Evolutionary conservation across 2,329 filamentous ascomycete genomes (phyloP), one percentile per base, ranked within the genome.

Genomic region (Fusarium lateritium): DNA sequence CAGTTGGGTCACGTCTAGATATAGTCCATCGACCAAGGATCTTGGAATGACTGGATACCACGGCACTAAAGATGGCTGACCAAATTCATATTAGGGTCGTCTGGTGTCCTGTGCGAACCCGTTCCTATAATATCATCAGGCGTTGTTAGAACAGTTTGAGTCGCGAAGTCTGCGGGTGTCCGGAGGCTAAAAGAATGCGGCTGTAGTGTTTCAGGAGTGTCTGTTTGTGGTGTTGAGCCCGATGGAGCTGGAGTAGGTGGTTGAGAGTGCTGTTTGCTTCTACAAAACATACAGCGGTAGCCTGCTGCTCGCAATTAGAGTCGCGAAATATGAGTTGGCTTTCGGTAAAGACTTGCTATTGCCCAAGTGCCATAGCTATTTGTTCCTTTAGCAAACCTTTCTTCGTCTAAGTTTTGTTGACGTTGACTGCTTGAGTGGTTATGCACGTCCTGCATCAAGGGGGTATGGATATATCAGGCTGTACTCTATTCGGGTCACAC

Each of bases 151-250:
- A 50, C 21, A 31, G 52, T 22, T 26, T 55, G 22, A 49, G 39
- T 56, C 45, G 47, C 66, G 49, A 55, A 50, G 53, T 22, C 54
- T 70, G 67, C 65, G 47, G 59, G 63, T 26, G 24, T 36, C 67
- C 67, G 67, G 24, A 39, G n/a, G n/a, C 58, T 60, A 39, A 42
- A 42, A 24, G 28, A 45, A 42, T 47, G 47, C 21, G 53, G 42
- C 39, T 47, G 67, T 19, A 21, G 45, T 34, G 34, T 22, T 45
- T 43, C 50, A 39, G 47, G 43, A 50, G 19, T 22, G 42, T 39
- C 38, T 52, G 31, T 54, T 59, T 57, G 19, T 56, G 63, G 63
- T 39, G 50, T 60, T 56, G 50, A 42, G 11, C 19, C 24, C 54
- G 43, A 42, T 13, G 36, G 22, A 19, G 42, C 31, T 33, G 13